Base-by-base conservation (phyloP, 495 filamentous ascomycete genomes). In the Hypoxylon rickii region DNA sequence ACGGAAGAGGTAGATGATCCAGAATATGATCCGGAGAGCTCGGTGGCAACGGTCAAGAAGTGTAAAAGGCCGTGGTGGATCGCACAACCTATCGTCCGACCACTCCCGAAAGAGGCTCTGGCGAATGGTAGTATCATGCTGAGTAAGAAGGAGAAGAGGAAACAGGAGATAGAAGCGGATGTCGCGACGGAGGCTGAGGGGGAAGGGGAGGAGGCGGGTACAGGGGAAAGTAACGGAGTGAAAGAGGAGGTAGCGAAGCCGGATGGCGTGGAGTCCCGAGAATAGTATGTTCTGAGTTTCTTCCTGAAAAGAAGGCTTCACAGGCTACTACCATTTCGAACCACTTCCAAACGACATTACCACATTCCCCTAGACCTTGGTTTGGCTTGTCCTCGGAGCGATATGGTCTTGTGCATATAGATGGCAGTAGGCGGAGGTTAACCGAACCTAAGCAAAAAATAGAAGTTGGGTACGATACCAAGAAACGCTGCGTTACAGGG, bases 61-160 rank as follows among this genome's bases (percentile, higher is more conserved):
- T 92, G 89, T 64, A 83, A 82, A 64, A 71, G 89, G 44, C 94
- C 94, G 2, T 97, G 85, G 81, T 99, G 92, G 89, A 76, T 96
- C 3, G 93, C 89, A 37, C 94, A 99, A 73, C 90, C 94, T 2
- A 89, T 97, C 60, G 79, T 96, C 1, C 77, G 94, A 22, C 92
- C 92, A 31, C 63, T 96, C 63, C 94, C 94, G 0, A 89, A 89
- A 63, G 93, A 97, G 73, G 94, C 94, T 13, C 54, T 93, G 49
- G 84, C 84, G 61, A 90, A 87, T 62, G 94, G 94, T 2, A 85
- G 86, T 32, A 76, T 97, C 64, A 82, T 75, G 44, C 67, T 83
- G 32, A 88, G 84, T 39, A 79, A 77, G 68, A 82, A 80, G 68
- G 75, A 77, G 31, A 70, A 58, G 68, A 73, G 62, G 51, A 69